A percentile compares a stretch with the other conserved stretches of the same genome.
Evolutionary conservation across 768 basidiomycete species (phyloP).

Genomic region (Peribolospora kevripleyi): DNA sequence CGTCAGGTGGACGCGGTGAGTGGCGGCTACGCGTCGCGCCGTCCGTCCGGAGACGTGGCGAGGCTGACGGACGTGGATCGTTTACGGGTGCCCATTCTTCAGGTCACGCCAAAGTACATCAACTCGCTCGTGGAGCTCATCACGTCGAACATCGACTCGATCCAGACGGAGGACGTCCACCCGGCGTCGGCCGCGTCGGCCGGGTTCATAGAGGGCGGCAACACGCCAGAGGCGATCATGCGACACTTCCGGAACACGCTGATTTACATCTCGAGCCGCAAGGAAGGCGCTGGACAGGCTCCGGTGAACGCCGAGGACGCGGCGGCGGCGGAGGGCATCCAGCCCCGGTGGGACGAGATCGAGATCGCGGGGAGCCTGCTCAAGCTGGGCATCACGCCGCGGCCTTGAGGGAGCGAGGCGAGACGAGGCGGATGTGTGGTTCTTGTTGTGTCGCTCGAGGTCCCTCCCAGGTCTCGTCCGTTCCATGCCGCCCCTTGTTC

Average conservation of each 20-base stretch:
- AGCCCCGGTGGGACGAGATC: no score
- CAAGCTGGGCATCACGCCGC: no score
- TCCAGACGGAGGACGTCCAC: constrained; percentile 65
- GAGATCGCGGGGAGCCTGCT: no score
- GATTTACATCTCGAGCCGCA: constrained; percentile 18
- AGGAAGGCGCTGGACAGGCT: constrained; percentile 1
- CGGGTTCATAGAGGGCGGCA: constrained; percentile 73
- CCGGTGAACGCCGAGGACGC: no score
- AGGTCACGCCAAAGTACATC: constrained; percentile 88
- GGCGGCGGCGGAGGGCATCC: no score
- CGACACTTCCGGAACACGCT: constrained; percentile 85
- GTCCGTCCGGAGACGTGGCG: no score
- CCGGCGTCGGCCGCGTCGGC: constrained; percentile 66
- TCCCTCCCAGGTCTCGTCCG: no score
- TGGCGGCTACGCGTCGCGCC: constrained; percentile 5
- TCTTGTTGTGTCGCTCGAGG: no score
- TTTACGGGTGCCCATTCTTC: background rate
- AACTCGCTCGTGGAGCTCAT: constrained; percentile 91
- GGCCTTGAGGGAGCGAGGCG: no score
- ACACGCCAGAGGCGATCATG: constrained; percentile 77
- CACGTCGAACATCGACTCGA: constrained; percentile 75
- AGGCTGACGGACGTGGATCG: background rate
- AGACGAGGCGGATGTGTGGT: no score
- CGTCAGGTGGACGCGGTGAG: constrained; percentile 71
- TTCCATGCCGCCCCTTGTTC: no score